Evolutionary conservation across 164 flowering plant species (phyloP).

Genomic region (Cinnamomum micranthum): DNA sequence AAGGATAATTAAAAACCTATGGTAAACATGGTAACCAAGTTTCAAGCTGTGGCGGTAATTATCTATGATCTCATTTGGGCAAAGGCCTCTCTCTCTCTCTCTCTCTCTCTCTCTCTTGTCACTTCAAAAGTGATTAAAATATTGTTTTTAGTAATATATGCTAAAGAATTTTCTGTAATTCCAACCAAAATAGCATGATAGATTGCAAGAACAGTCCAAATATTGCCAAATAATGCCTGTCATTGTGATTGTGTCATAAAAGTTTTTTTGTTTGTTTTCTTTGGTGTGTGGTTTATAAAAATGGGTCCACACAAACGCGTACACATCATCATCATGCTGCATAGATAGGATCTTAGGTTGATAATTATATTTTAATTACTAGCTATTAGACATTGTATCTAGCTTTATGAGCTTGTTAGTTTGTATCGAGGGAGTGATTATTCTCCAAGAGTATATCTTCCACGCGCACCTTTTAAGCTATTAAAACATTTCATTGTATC

Average conservation of each 20-base stretch:
- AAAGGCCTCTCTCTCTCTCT: background rate
- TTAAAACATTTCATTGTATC: background rate
- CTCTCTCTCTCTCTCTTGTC: background rate
- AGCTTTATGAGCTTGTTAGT: conserved; percentile 5
- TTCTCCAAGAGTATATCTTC: background rate
- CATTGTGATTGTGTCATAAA: conserved; percentile 1
- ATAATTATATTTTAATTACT: background rate
- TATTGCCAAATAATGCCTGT: background rate
- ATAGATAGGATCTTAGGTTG: conserved; percentile 1
- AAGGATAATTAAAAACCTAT: background rate
- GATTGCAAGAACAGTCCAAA: conserved; percentile 1
- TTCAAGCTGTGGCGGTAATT: background rate
- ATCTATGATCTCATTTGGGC: background rate
- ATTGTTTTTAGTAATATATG: background rate
- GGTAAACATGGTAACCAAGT: background rate
- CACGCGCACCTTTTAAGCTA: background rate
- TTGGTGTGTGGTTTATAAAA: background rate
- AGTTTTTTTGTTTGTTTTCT: background rate
- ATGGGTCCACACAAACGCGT: conserved; percentile 7
- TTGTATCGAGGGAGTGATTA: background rate
- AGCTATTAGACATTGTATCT: background rate
- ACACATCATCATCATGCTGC: conserved; percentile 4
- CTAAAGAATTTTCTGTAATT: background rate
- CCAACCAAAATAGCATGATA: background rate
- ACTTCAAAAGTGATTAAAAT: background rate